Evolutionary conservation across 148 eudicot species (phyloP), one percentile per base, ranked within the genome.

Genomic region (Selenicereus undatus): DNA sequence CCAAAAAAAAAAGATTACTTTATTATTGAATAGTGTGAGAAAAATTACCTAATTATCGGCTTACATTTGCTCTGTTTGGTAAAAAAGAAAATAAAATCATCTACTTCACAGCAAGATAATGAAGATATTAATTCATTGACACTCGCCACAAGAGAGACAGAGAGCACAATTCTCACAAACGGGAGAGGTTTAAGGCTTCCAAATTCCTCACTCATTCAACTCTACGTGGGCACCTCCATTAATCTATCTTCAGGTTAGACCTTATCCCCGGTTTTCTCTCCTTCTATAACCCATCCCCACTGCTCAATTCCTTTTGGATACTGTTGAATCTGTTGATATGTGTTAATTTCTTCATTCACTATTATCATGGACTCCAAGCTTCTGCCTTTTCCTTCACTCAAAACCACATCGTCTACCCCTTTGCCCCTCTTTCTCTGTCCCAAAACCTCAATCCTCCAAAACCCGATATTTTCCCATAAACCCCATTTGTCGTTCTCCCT

Each of bases 331-430:
- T 76, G 21, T 73, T 65, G 20, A 73, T 21, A 72, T 73, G 82
- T 56, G 9, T 73, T 84, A 51, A 29, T 73, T 76, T 8, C 48
- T 77, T 76, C 43, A 26, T 11, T 36, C 50, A 26, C 64, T 65
- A 74, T 84, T 54, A 17, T 65, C 26, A 94, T 94, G 98, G 98
- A 92, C 42, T 76, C 89, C 68, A 92, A 85, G 30, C 32, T 90
- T 36, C 86, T 86, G 30, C 20, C 83, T 35, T 85, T 84, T 24
- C 81, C 88, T 56, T 84, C 88, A 29, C 86, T 84, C 20, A 90
- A 81, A 79, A 68, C 85, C 29, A 79, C 87, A 66, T 84, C 88
- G 70, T 83, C 89, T n/a, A 68, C 85, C 54, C 77, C 88, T 35
- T 56, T 86, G 29, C 97, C 98, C 68, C 85, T 90, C 50, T 87